Conservation (phyloP, 106 monocot genomes). For the Dioscorea alata region DNA sequence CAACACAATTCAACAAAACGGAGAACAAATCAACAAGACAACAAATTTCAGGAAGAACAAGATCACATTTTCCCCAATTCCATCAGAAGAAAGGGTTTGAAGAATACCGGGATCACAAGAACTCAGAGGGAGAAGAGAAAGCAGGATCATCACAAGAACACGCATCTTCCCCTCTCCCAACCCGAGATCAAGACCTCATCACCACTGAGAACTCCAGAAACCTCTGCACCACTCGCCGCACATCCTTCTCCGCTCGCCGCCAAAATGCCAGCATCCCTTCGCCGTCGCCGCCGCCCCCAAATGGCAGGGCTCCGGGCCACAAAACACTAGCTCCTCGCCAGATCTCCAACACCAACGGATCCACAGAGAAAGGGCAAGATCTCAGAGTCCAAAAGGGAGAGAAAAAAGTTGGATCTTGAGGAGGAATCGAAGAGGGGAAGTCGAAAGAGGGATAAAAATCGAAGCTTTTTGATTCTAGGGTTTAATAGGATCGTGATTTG, state of each 20-base stretch:
- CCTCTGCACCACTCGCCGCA: not conserved
- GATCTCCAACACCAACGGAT: not conserved
- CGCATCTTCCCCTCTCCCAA: conserved; percentile 9
- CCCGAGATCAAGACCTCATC: not conserved
- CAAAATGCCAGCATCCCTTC: not conserved
- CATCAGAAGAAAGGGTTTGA: not conserved
- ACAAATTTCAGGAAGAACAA: not conserved
- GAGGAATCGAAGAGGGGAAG: not conserved
- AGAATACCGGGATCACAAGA: conserved; percentile 3
- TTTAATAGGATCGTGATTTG: too few species aligned
- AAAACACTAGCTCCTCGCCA: conserved; percentile 8
- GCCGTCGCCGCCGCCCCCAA: conserved; percentile 3
- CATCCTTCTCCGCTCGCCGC: not conserved
- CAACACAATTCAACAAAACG: not conserved
- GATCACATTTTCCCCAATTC: not conserved
- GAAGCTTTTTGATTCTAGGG: too few species aligned
- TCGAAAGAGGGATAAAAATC: too few species aligned
- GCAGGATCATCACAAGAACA: conserved; percentile 3
- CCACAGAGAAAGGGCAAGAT: not conserved
- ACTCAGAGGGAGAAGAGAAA: not conserved
- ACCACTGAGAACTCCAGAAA: not conserved
- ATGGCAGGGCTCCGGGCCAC: not conserved
- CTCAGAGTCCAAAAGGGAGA: not conserved
- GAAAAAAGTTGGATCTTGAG: not conserved
- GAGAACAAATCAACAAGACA: not conserved